Conservation (phyloP, 2,329 filamentous ascomycete species). For the Fusarium xylarioides region DNA sequence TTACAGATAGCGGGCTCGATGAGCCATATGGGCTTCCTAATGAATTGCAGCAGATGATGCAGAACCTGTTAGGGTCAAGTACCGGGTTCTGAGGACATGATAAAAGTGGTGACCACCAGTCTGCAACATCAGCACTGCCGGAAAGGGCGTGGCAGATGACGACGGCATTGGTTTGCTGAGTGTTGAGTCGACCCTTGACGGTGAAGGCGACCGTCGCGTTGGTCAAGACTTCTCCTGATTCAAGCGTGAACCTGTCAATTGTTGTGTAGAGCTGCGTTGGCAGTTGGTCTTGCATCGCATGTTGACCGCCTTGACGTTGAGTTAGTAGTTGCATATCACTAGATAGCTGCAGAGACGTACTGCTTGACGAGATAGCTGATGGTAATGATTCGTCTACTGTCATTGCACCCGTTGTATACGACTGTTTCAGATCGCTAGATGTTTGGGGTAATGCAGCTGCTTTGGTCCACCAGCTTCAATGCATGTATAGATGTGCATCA, state of each 20-base stretch:
- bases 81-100: not conserved
- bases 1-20: not conserved
- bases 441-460: not conserved
- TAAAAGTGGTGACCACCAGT: not conserved
- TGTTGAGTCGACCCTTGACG: not conserved
- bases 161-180: not conserved
- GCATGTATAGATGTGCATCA: no score
- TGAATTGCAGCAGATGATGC: not conserved
- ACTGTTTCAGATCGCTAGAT: not conserved
- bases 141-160: not conserved
- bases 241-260: not conserved
- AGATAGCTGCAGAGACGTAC: not conserved
- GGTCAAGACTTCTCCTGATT: not conserved
- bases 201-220: not conserved
- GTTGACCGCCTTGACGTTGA: not conserved
- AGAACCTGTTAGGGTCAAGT: not conserved
- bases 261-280: not conserved
- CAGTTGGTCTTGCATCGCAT: not conserved
- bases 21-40: not conserved
- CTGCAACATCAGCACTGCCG: not conserved
- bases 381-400: not conserved
- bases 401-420: not conserved
- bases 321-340: not conserved
- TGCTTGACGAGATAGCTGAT: not conserved
- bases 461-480: not conserved